These are phyloP conservation scores for Candida bentonensis DNA, from an alignment of 805 yeast genomes.

Conservation along the genomic window DNA sequence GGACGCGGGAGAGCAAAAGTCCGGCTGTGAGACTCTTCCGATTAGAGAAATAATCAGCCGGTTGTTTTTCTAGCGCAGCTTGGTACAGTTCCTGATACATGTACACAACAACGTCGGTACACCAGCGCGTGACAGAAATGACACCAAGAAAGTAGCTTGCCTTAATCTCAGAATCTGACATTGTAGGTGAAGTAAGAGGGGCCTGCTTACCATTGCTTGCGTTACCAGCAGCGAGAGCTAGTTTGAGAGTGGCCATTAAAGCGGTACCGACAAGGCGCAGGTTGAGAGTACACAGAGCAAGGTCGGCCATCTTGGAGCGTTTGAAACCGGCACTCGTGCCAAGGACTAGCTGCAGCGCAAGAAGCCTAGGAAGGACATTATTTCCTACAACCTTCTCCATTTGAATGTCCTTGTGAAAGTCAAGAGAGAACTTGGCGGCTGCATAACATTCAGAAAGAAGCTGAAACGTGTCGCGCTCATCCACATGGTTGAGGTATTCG, in stretches of 20 bases:
- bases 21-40: constrained; percentile 5
- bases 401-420: constrained; percentile 47
- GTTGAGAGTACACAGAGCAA: constrained; percentile 52
- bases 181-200: neutral
- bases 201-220: too few species aligned
- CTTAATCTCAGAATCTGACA: constrained; percentile 10
- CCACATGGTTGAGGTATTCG: constrained; percentile 24
- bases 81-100: constrained; percentile 47
- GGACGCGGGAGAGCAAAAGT: constrained; percentile 18
- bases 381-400: constrained; percentile 58
- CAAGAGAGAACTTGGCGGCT: constrained; percentile 55
- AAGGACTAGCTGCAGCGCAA: constrained; percentile 50
- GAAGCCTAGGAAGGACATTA: constrained; percentile 60
- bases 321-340: constrained; percentile 35
- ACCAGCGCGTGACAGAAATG: constrained; percentile 69
- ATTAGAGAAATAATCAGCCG: neutral
- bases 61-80: constrained; percentile 7
- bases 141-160: constrained; percentile 12
- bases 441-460: constrained; percentile 51
- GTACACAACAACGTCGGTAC: constrained; percentile 57
- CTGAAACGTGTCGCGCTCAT: constrained; percentile 20
- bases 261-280: constrained; percentile 57
- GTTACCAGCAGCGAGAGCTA: constrained; percentile 15
- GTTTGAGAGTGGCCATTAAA: constrained; percentile 43
- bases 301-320: constrained; percentile 26